Evolutionary conservation across 495 filamentous ascomycete species (phyloP), one percentile per base, ranked within the genome.

Genomic region (Penicillium subrubescens): DNA sequence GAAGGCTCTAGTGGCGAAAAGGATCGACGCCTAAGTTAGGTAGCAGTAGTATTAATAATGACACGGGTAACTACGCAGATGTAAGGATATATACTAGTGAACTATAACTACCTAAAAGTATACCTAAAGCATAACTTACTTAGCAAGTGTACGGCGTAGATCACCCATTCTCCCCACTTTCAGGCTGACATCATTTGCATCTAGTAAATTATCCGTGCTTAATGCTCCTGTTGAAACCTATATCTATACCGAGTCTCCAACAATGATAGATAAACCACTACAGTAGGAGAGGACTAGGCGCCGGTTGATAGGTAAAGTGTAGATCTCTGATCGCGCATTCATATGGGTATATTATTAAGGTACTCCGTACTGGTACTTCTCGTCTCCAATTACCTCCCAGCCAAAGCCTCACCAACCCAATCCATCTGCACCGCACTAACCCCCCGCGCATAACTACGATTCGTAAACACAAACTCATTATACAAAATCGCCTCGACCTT

Each of bases 401-500:
- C 84, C 71, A 92, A 71, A 3, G 85, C 86, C 64, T 94, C 90
- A 7, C 84, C 84, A 31, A 97, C 85, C 96, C 95, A 98, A 65
- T 90, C 84, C 70, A 94, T 88, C 80, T 96, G 90, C 37, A 97
- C 88, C 3, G 86, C 87, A 76, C 90, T 96, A 54, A 97, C 94
- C 41, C 90, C 89, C 72, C 93, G 89, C 15, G 91, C 96, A 78
- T 96, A 99, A 68, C 89, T 94, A 73, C 89, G 92, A 57, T 89
- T 91, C 8, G 96, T 99, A 73, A 91, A 98, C 2, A 99, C 94
- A 76, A 95, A 93, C 74, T 99, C 94, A 66, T 94, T 86, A 70
- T 94, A 99, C 88, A 98, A 88, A 67, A 99, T 95, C 0, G 92
- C 94, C 81, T 97, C 94, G 60, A 89, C 85, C 76, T 94, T 97